Evolutionary conservation across 768 basidiomycete species (phyloP).

Genomic region (Hirschioporus abietinus): DNA sequence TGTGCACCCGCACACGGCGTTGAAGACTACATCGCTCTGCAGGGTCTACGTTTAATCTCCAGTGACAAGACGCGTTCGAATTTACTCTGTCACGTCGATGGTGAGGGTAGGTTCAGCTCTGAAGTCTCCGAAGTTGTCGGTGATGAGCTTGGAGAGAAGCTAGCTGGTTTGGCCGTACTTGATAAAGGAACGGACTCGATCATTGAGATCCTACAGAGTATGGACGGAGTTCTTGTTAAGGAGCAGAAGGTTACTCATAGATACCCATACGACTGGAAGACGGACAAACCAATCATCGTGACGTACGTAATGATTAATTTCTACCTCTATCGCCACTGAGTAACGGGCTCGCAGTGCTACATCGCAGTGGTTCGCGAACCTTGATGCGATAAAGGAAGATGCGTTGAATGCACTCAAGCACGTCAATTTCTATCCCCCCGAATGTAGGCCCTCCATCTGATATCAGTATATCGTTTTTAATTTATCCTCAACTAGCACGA

Average conservation of each 20-base stretch:
- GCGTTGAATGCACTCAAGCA: constrained; percentile 64
- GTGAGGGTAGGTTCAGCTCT: constrained; percentile 62
- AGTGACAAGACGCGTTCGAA: constrained; percentile 22
- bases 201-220: constrained; percentile 52
- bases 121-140: constrained; percentile 58
- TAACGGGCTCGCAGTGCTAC: constrained; percentile 57
- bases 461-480: neutral
- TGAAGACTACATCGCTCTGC: constrained; percentile 85
- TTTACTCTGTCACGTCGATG: constrained; percentile 79
- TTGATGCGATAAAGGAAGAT: constrained; percentile 74
- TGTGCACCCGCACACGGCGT: constrained; percentile 92
- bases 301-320: constrained; percentile 45
- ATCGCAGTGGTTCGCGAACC: constrained; percentile 95
- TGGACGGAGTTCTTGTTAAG: constrained; percentile 51
- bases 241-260: constrained; percentile 73
- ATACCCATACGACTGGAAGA: constrained; percentile 98
- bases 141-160: constrained; percentile 30
- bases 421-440: constrained; percentile 71
- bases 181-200: constrained; percentile 65
- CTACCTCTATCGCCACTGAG: neutral
- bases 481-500: constrained; percentile 47
- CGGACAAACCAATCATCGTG: constrained; percentile 86
- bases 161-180: constrained; percentile 71
- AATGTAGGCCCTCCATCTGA: constrained; percentile 45
- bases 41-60: constrained; percentile 44